Evolutionary conservation across 495 filamentous ascomycete species (phyloP).

Genomic region (Penicillium verhagenii): DNA sequence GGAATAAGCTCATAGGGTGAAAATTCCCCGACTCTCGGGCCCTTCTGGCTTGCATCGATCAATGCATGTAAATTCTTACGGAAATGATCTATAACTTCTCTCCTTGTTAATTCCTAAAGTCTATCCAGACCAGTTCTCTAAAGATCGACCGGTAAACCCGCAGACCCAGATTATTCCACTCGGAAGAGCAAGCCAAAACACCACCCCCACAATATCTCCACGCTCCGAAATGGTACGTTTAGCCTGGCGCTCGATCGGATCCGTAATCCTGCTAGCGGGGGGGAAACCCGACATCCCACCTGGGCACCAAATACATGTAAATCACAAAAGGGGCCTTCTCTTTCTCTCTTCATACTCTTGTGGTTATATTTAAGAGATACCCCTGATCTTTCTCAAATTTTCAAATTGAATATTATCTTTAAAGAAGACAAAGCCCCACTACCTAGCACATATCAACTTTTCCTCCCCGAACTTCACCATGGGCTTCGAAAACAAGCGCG

Average conservation of each 20-base stretch:
- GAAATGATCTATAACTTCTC: no score
- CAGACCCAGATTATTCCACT: background rate
- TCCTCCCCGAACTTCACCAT: slow-evolving; percentile 12
- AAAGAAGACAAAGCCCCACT: background rate
- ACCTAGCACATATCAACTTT: background rate
- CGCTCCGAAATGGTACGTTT: slow-evolving; percentile 21
- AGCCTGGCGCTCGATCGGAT: slow-evolving; percentile 18
- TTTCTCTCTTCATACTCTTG: background rate
- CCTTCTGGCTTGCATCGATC: background rate
- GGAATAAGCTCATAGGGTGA: background rate
- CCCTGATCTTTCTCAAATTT: background rate
- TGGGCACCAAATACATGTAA: slow-evolving; percentile 14
- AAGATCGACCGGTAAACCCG: slow-evolving; percentile 14
- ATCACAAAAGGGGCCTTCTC: background rate
- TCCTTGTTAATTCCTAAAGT: background rate
- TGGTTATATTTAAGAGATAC: background rate
- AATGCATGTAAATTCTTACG: background rate
- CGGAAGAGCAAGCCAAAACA: slow-evolving; percentile 9
- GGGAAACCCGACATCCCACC: slow-evolving; percentile 4
- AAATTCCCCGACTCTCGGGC: background rate
- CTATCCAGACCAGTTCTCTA: background rate
- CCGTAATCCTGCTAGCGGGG: slow-evolving; percentile 16
- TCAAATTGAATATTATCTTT: background rate
- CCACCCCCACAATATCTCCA: slow-evolving; percentile 22
- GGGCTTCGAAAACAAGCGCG: slow-evolving; percentile 32